Base-by-base conservation (phyloP, 2,329 filamentous ascomycete species). In the Ascochyta rabiei region DNA sequence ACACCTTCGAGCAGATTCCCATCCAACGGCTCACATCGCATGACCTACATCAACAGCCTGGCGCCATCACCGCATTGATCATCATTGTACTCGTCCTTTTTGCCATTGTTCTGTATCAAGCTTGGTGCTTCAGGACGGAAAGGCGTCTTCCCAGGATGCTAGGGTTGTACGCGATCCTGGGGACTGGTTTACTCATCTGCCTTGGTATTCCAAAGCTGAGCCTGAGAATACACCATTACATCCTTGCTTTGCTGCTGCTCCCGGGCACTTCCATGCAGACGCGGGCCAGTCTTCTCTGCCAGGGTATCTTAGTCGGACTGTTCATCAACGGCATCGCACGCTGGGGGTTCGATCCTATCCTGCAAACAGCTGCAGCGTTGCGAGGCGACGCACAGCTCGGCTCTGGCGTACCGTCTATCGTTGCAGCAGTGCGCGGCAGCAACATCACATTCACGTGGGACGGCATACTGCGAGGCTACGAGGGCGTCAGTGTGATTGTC, bases 301-400 rank as follows among this genome's bases (percentile, higher is more conserved):
- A 98, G 73, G 95, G 95, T 5, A 77, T 99, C 2, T 81, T 99
- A 0, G 79, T 98, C 6, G 95, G 95, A 0, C 82, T 98, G 0
- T 98, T 97, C 75, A 87, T 97, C 76, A 97, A 97, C 70, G 93
- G 95, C 47, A 86, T 96, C 54, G 93, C 93, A 4, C 84, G 93
- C 34, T 98, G 95, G 95, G 92, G 92, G 0, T 98, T 96, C 71
- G 93, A 91, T 56, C 83, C 90, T 0, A 85, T 98, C 37, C 82
- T 98, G 15, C 89, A 99, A 76, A 98, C 95, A 0, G 84, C 89
- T 0, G 82, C 76, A 0, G 86, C 87, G 0, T 77, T 98, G 16
- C 86, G 86, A 42, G 86, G 75, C 6, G 79, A 81, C 43, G 75
- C 74, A 1, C 75, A 76, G 48, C 64, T 78, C 15, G 85, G 85